Percentiles rank a stretch among this genome's conserved stretches.
phyloP scores from a whole-genome alignment of 352 stramenopile genomes.

The Globisporangium nagaii region DNA sequence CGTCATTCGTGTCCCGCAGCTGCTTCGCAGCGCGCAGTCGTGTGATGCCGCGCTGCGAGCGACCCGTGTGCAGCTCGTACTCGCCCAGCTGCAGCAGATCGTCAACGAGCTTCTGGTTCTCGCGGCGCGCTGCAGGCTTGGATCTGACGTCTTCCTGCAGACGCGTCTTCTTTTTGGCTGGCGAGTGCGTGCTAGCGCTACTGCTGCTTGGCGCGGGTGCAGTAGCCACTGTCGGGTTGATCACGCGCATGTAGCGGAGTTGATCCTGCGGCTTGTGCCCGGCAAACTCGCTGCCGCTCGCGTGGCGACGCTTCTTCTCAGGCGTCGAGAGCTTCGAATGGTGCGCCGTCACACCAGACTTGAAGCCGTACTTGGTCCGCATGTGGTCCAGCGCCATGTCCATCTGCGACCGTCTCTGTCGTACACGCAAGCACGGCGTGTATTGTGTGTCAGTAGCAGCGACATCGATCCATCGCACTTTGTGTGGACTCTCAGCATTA shows the following conservation, averaged over 20 bases:
- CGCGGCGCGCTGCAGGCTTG: slow-evolving; percentile 18
- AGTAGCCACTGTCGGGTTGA: background rate
- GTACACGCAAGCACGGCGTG: background rate
- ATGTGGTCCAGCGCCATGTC: slow-evolving; percentile 39
- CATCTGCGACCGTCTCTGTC: slow-evolving; percentile 25
- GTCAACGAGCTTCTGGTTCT: slow-evolving; percentile 64
- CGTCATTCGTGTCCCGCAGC: slow-evolving; percentile 29
- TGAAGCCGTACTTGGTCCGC: slow-evolving; percentile 19
- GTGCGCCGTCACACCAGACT: slow-evolving; percentile 1
- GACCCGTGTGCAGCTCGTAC: slow-evolving; percentile 40
- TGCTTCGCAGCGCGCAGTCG: slow-evolving; percentile 58
- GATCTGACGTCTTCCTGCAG: slow-evolving; percentile 39
- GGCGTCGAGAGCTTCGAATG: background rate
- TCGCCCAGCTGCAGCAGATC: slow-evolving; percentile 50
- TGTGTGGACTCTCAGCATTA: slow-evolving; percentile 7
- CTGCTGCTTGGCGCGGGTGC: background rate
- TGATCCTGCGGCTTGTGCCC: slow-evolving; percentile 4
- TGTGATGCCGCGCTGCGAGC: slow-evolving; percentile 44
- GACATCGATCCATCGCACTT: background rate
- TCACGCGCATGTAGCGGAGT: slow-evolving; percentile 11
- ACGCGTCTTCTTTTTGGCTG: slow-evolving; percentile 27
- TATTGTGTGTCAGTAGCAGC: background rate
- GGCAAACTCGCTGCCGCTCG: background rate
- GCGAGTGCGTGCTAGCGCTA: slow-evolving; percentile 9
- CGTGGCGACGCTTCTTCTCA: background rate